Evolutionary conservation across 495 filamentous ascomycete species (phyloP), one percentile per base, ranked within the genome.

Genomic region (Penicillium parvum): DNA sequence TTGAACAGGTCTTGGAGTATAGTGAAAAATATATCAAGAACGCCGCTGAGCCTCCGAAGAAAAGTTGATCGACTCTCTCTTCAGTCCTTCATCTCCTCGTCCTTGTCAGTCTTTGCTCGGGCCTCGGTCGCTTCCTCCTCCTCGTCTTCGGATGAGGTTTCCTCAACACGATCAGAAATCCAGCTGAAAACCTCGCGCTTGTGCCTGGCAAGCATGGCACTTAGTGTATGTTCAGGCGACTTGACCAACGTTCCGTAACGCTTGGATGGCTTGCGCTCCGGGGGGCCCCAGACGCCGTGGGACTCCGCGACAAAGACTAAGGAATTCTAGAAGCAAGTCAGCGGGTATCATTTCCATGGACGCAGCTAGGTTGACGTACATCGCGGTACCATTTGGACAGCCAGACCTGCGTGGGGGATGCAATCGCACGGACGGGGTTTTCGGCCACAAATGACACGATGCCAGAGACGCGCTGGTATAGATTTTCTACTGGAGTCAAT

Each of bases 361-460:
- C 1, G 11, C 5, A 10, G 12, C 12, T 5, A 25, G 19, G n/a
- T 40, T 12, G 40, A 52, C 70, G 54, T 63, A 75, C 73, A 15
- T 73, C 68, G 50, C 77, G 80, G 52, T 88, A 90, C 85, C 85
- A 90, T 23, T 70, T 66, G 10, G 81, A 84, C 1, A 88, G 69
- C 45, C 76, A 76, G 3, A 66, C 58, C 43, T 85, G 80, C 1
- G 77, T 81, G 45, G 81, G 69, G 1, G 81, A 83, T 43, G 78
- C 76, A 38, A 88, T 71, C 0, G 84, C 77, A 2, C 80, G 78
- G 27, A 76, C 60, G 0, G 66, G 64, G 33, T 67, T 70, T 39
- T 73, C 60, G 5, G 63, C 59, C 12, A 76, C 65, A 39, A 76
- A 74, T 7, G 68, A 67, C n/a, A 87, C 66, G 22, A 76, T 73